Evolutionary conservation across 2,329 filamentous ascomycete genomes (phyloP), one percentile per base, ranked within the genome.

Genomic region (Macrophomina phaseolina): DNA sequence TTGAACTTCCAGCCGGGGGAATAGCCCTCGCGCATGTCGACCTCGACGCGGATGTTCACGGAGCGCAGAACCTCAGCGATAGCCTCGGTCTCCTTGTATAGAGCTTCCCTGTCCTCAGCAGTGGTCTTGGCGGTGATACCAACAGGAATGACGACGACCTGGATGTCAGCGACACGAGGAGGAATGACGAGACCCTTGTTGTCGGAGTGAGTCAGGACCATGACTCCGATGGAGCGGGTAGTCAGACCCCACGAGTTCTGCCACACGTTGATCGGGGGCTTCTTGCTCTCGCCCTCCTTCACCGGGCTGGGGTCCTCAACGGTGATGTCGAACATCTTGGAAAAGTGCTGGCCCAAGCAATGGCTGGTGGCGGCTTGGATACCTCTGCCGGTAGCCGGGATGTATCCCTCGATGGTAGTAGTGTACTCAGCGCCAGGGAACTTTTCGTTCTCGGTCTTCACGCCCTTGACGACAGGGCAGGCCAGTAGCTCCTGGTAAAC

Each of bases 231-330:
- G 67, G 94, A 93, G 77, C 95, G 93, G 65, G 95, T 99, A 1
- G 94, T 98, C 68, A 99, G 87, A 81, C 95, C 95, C 95, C 95
- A 99, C 14, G 93, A 97, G 84, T 99, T 99, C 80, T 99, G 95
- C 94, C 94, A 98, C 67, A 98, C 94, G 76, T 94, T 84, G 66
- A 97, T 83, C 38, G 65, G 65, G 12, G 65, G 65, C 75, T 93
- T 90, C 72, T 90, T 86, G 71, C 91, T 91, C 79, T 95, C 88
- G 58, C 87, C 89, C 55, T 85, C 83, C 75, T 89, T 89, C 61
- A 85, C 86, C 3, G 66, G 60, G 68, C 85, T 84, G 30, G 95
- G 95, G 76, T 99, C 94, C 80, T 99, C 94, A 36, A 99, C 93
- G 0, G 91, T 97, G 78, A 99, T 98, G 79, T 95, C 91, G 78